phyloP scores from a whole-genome alignment of 345 rosid species.

The Lepidium sativum region DNA sequence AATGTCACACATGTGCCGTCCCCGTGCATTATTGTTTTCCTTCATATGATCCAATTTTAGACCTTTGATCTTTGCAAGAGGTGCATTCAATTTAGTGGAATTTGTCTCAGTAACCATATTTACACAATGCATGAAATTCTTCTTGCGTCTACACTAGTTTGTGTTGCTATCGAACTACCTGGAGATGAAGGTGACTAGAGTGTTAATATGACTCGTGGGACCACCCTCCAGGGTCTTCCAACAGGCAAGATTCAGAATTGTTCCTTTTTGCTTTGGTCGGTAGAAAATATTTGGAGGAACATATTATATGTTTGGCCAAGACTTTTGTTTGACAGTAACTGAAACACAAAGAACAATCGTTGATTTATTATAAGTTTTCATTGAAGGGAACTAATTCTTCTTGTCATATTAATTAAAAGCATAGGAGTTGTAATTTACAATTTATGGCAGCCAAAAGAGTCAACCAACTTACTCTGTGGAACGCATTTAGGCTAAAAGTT shows the following conservation, averaged over 20 bases:
- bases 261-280: background rate
- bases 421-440: background rate
- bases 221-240: constrained; percentile 66
- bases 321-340: background rate
- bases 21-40: too few species aligned
- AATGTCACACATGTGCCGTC: too few species aligned
- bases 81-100: background rate
- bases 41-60: background rate
- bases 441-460: background rate
- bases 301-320: constrained; percentile 1
- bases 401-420: background rate
- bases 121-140: background rate
- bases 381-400: background rate
- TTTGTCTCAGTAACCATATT: background rate
- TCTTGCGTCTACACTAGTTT: constrained; percentile 50
- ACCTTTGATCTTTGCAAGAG: background rate
- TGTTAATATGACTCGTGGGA: constrained; percentile 81
- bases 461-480: background rate
- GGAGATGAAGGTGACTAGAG: constrained; percentile 64
- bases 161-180: constrained; percentile 83
- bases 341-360: background rate
- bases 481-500: background rate
- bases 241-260: constrained; percentile 46
- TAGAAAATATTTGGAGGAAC: background rate
- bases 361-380: background rate